Evolutionary conservation across 1,284 basidiomycete species (phyloP), one percentile per base, ranked within the genome.

Genomic region (Leccinum subrobustum): DNA sequence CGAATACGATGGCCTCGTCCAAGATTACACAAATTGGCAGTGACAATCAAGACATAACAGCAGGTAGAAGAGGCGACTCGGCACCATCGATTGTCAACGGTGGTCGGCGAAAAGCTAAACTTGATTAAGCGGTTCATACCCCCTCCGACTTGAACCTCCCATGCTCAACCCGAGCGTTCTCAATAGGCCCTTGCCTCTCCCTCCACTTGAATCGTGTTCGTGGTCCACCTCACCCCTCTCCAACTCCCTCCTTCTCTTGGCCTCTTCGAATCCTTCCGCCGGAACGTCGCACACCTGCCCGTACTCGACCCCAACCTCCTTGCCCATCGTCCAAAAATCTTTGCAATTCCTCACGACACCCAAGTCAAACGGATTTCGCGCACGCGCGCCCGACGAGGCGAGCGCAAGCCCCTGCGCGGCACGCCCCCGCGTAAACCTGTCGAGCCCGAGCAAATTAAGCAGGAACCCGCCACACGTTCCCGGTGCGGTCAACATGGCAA

Each of bases 311-410:
- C 92, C 93, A 5, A 97, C 77, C 75, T 93, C 90, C 61, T 82
- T 79, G 20, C 95, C 94, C 56, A 83, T 84, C 52, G 88, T 87
- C 96, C 96, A 99, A 73, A 99, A 99, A 77, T 99, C 96, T 65
- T 84, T 86, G 76, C 97, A 99, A 75, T 99, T 99, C 67, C 84
- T 81, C 14, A 89, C 73, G 12, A 92, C 55, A 2, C 96, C 96
- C 25, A 92, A 70, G 76, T 98, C 93, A 76, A 99, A 99, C 44
- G 97, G 97, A 76, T 99, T 99, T 78, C 42, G 86, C 79, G 54
- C 81, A 71, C 61, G 73, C 6, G 69, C 58, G 25, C 61, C 27
- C 25, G 73, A 70, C 27, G 70, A 72, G 6, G 65, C 70, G 47
- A 72, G 65, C 4, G 88, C 81, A 47, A 98, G 84, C 8, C 95